A percentile compares a stretch with the other conserved stretches of the same genome.
phyloP scores from a whole-genome alignment of 202 grass and related monocot species.

The Bolboschoenoplectus hybrid region DNA sequence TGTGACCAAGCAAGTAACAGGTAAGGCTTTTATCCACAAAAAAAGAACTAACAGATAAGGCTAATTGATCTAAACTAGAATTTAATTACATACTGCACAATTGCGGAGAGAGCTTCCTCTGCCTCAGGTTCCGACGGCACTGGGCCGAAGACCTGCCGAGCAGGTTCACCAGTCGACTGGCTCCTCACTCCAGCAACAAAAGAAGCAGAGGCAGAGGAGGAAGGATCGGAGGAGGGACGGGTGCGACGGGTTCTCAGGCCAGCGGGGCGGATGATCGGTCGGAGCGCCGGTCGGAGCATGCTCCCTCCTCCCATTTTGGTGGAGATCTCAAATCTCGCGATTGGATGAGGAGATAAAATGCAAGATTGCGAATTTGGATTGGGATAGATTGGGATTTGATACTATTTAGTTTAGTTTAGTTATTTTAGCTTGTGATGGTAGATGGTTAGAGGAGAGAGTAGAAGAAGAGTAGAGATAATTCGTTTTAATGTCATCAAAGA shows the following conservation, averaged over 20 bases:
- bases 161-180: slow-evolving; percentile 8
- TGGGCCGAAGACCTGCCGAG: slow-evolving; percentile 18
- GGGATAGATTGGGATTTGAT: background rate
- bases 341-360: background rate
- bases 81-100: slow-evolving; percentile 33
- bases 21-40: background rate
- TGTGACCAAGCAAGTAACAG: background rate
- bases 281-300: slow-evolving; percentile 16
- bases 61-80: slow-evolving; percentile 15
- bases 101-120: background rate
- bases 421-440: too few species aligned
- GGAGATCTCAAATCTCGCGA: slow-evolving; percentile 8
- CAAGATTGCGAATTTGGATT: too few species aligned
- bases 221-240: background rate
- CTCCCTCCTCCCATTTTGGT: slow-evolving; percentile 35
- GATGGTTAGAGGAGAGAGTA: too few species aligned
- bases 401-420: too few species aligned
- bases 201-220: slow-evolving; percentile 13
- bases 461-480: too few species aligned
- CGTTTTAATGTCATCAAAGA: too few species aligned
- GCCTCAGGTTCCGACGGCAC: slow-evolving; percentile 29
- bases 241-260: background rate
- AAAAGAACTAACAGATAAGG: too few species aligned
- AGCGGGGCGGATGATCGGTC: slow-evolving; percentile 1
- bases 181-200: slow-evolving; percentile 25